phyloP scores from a whole-genome alignment of 176 grass and related monocot species.

The Bothriochloa decipiens region DNA sequence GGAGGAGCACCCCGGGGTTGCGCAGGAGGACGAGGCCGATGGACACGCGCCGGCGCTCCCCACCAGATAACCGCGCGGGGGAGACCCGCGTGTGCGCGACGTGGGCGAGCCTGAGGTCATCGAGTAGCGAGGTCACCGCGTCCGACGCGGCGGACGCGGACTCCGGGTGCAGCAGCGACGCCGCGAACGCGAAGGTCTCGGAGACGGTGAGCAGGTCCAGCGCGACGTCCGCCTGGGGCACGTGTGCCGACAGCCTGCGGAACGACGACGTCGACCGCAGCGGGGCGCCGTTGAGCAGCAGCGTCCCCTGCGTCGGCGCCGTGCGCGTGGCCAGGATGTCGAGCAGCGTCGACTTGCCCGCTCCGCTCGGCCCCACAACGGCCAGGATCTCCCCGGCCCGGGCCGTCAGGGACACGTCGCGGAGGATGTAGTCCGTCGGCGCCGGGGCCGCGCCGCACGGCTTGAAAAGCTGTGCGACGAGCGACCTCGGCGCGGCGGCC shows the following conservation, averaged over 20 bases:
- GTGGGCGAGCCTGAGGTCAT: constrained; percentile 70
- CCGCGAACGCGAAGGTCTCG: constrained; percentile 88
- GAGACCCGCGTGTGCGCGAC: constrained; percentile 68
- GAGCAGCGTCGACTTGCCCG: constrained; percentile 90
- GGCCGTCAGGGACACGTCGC: constrained; percentile 78
- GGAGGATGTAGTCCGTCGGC: constrained; percentile 75
- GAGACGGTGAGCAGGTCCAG: constrained; percentile 82
- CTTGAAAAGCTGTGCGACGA: constrained; percentile 40
- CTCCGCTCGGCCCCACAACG: constrained; percentile 86
- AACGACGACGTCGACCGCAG: constrained; percentile 57
- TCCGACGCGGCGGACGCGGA: not conserved
- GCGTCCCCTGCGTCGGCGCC: constrained; percentile 60
- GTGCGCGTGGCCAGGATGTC: constrained; percentile 84
- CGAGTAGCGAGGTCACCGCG: constrained; percentile 53
- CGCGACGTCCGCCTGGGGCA: constrained; percentile 72
- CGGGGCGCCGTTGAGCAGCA: constrained; percentile 69
- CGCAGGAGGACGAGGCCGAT: constrained; percentile 83
- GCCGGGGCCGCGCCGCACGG: constrained; percentile 46
- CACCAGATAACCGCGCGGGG: constrained; percentile 65
- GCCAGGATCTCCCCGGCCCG: constrained; percentile 80
- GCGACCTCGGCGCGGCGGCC: constrained; percentile 27
- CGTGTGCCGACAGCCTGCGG: constrained; percentile 77
- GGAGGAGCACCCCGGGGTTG: constrained; percentile 71
- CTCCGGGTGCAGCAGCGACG: constrained; percentile 58
- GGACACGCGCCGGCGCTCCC: constrained; percentile 86